Evolutionary conservation across 768 basidiomycete species (phyloP).

Genomic region (Lactarius hengduanensis): DNA sequence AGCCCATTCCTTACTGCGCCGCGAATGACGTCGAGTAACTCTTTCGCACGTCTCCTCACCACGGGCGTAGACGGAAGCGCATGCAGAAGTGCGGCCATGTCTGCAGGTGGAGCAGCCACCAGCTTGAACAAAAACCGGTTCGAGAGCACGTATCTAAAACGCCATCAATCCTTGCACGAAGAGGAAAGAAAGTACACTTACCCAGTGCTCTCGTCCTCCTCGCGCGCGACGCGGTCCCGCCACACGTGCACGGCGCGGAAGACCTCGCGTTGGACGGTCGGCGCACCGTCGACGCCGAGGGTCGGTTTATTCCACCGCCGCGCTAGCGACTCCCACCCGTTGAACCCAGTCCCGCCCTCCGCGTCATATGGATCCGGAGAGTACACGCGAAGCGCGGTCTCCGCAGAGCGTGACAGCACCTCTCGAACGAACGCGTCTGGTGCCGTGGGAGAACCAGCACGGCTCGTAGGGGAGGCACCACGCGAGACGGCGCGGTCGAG

Average conservation of each 20-base stretch:
- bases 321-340: slow-evolving; percentile 76
- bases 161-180: slow-evolving; percentile 13
- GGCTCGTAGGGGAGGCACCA: too few relatives aligned
- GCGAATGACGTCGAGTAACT: slow-evolving; percentile 62
- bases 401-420: too few relatives aligned
- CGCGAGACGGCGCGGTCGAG: too few relatives aligned
- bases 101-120: slow-evolving; percentile 63
- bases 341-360: slow-evolving; percentile 54
- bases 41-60: slow-evolving; percentile 58
- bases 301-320: slow-evolving; percentile 78
- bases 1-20: slow-evolving; percentile 41
- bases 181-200: slow-evolving; percentile 37
- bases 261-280: slow-evolving; percentile 53
- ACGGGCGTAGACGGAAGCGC: slow-evolving; percentile 61
- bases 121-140: slow-evolving; percentile 74
- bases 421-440: too few relatives aligned
- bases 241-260: slow-evolving; percentile 76
- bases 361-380: too few relatives aligned
- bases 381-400: too few relatives aligned
- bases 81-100: slow-evolving; percentile 59
- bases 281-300: slow-evolving; percentile 41
- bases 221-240: slow-evolving; percentile 76
- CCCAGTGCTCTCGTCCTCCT: slow-evolving; percentile 86
- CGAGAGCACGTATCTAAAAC: slow-evolving; percentile 63
- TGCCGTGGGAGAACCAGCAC: too few relatives aligned